These are phyloP conservation scores for Betula pendula DNA, from an alignment of 306 rosid species.

Conservation along the genomic window DNA sequence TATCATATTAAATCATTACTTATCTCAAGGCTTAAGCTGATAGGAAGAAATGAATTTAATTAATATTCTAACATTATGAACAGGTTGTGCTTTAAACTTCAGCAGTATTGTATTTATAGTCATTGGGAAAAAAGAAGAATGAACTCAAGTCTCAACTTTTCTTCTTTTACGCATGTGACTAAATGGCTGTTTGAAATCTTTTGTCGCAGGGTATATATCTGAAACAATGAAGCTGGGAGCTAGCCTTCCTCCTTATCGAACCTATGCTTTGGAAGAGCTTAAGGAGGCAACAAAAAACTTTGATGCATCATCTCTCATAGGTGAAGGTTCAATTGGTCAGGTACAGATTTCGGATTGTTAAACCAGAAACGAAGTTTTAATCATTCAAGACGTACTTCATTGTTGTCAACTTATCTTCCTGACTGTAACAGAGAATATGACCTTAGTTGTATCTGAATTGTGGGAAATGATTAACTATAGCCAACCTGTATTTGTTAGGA, in stretches of 20 bases:
- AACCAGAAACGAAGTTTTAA: not conserved
- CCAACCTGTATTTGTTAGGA: not conserved
- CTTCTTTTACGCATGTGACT: not conserved
- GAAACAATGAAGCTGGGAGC: constrained; percentile 92
- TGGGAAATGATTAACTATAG: not conserved
- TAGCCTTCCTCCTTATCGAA: constrained; percentile 80
- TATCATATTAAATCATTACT: no score
- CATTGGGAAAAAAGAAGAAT: constrained; percentile 6
- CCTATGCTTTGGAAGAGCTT: constrained; percentile 81
- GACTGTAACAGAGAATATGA: not conserved
- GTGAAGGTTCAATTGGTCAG: constrained; percentile 66
- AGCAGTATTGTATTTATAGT: not conserved
- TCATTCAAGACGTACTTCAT: not conserved
- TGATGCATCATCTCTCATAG: constrained; percentile 60
- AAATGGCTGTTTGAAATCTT: constrained; percentile 1
- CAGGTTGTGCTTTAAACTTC: not conserved
- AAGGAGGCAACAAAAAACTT: constrained; percentile 85
- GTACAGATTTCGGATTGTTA: constrained; percentile 36
- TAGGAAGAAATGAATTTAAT: no score
- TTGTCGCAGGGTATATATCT: constrained; percentile 70
- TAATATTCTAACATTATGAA: no score
- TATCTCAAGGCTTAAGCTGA: no score
- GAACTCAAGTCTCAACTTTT: constrained; percentile 12
- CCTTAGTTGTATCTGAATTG: not conserved
- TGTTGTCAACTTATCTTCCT: not conserved